Evolutionary conservation across 352 stramenopile species (phyloP).

Genomic region (Globisporangium middletonii): DNA sequence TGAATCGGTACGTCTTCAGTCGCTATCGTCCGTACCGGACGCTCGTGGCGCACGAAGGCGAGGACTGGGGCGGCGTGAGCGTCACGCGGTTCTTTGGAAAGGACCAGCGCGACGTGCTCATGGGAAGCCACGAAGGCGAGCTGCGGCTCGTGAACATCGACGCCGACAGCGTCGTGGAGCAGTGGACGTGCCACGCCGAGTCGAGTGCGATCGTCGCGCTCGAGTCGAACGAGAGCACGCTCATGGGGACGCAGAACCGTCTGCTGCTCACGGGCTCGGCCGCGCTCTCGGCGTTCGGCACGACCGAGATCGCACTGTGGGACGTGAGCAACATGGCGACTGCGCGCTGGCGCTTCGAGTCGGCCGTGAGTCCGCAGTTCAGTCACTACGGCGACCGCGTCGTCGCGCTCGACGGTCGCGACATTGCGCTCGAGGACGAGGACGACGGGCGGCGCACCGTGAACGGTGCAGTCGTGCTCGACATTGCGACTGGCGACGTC

Average conservation of each 20-base stretch:
- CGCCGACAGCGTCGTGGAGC: constrained; percentile 53
- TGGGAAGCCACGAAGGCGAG: constrained; percentile 73
- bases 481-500: constrained; percentile 59
- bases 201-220: constrained; percentile 63
- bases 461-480: constrained; percentile 52
- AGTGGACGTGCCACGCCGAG: constrained; percentile 70
- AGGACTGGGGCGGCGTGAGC: constrained; percentile 54
- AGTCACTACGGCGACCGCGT: constrained; percentile 75
- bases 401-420: constrained; percentile 53
- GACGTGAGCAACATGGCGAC: constrained; percentile 57
- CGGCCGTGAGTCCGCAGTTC: constrained; percentile 55
- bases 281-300: constrained; percentile 39
- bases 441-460: constrained; percentile 24
- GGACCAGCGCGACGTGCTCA: constrained; percentile 57
- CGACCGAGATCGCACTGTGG: constrained; percentile 67
- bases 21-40: constrained; percentile 66
- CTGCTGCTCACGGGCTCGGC: constrained; percentile 51
- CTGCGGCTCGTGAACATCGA: constrained; percentile 55
- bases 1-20: constrained; percentile 77
- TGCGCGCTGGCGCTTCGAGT: constrained; percentile 61
- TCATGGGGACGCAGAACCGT: constrained; percentile 40
- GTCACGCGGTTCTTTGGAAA: constrained; percentile 58
- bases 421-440: constrained; percentile 25
- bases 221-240: constrained; percentile 63
- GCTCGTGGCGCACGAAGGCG: constrained; percentile 41